Evolutionary conservation across 1,139 yeast genomes (phyloP).

Genomic region (Nakaseomyces sp.): DNA sequence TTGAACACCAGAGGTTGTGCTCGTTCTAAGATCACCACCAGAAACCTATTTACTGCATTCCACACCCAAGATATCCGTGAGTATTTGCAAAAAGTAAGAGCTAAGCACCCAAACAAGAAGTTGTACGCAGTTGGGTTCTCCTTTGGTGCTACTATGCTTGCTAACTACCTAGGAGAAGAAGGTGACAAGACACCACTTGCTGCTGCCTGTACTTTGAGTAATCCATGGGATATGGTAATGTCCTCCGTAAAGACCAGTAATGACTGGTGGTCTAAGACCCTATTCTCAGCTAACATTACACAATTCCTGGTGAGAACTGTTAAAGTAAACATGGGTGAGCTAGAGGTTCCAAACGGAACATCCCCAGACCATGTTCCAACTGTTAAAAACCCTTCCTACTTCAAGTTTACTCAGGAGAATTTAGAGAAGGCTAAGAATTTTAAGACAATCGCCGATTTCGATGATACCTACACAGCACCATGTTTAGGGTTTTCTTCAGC

Average conservation of each 20-base stretch:
- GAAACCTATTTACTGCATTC: slow-evolving; percentile 63
- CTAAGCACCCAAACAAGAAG: slow-evolving; percentile 59
- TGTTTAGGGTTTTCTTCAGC: slow-evolving; percentile 65
- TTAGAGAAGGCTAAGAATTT: slow-evolving; percentile 31
- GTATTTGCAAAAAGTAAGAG: slow-evolving; percentile 44
- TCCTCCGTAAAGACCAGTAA: slow-evolving; percentile 44
- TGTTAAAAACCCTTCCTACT: slow-evolving; percentile 23
- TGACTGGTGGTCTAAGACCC: slow-evolving; percentile 50
- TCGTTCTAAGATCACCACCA: slow-evolving; percentile 67
- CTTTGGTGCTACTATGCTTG: slow-evolving; percentile 74
- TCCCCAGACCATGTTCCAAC: slow-evolving; percentile 32
- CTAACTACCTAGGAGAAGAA: slow-evolving; percentile 73
- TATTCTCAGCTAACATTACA: slow-evolving; percentile 62
- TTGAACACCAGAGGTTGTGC: slow-evolving; percentile 83
- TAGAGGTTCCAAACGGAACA: slow-evolving; percentile 33
- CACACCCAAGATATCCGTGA: slow-evolving; percentile 67
- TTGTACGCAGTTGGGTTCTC: slow-evolving; percentile 76
- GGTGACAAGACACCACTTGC: slow-evolving; percentile 45
- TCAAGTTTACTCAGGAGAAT: slow-evolving; percentile 32
- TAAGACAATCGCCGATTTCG: slow-evolving; percentile 50
- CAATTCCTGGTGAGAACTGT: slow-evolving; percentile 54
- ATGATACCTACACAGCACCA: slow-evolving; percentile 61
- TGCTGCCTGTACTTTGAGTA: slow-evolving; percentile 61
- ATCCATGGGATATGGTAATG: slow-evolving; percentile 77
- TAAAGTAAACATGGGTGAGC: slow-evolving; percentile 49